phyloP scores from a whole-genome alignment of 441 rosid species.

The Mallotus repandus region DNA sequence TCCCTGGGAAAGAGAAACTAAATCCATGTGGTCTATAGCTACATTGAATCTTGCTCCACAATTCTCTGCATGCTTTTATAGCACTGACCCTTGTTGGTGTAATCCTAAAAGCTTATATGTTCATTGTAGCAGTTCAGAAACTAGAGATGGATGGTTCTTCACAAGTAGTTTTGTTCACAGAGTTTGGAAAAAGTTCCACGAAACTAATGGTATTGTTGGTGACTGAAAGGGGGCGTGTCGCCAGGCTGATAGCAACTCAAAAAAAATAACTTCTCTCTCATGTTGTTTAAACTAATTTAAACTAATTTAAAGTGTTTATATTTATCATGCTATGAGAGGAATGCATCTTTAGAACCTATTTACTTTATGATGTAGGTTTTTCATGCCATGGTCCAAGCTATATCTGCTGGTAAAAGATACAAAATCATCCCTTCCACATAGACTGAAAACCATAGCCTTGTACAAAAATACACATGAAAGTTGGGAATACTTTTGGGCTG shows the following conservation, averaged over 20 bases:
- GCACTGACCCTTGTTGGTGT: neutral
- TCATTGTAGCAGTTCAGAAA: no score
- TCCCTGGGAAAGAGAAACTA: neutral
- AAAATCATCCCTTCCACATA: no score
- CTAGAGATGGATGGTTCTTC: neutral
- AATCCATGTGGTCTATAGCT: neutral
- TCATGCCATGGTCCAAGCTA: neutral
- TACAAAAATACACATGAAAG: neutral
- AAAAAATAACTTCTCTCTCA: neutral
- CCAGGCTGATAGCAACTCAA: neutral
- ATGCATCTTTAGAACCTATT: neutral
- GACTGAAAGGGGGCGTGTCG: neutral
- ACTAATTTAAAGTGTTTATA: neutral
- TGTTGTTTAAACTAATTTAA: neutral
- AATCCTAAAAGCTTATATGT: no score
- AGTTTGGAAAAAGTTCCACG: neutral
- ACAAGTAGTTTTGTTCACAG: neutral
- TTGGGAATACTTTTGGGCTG: neutral
- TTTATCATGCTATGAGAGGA: no score
- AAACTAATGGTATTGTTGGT: neutral
- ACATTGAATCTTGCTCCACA: neutral
- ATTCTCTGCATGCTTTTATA: neutral
- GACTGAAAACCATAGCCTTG: no score
- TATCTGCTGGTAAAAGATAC: neutral
- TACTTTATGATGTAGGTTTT: neutral